Base-by-base conservation (phyloP, 2,329 filamentous ascomycete species). In the Arthroderma sp. region DNA sequence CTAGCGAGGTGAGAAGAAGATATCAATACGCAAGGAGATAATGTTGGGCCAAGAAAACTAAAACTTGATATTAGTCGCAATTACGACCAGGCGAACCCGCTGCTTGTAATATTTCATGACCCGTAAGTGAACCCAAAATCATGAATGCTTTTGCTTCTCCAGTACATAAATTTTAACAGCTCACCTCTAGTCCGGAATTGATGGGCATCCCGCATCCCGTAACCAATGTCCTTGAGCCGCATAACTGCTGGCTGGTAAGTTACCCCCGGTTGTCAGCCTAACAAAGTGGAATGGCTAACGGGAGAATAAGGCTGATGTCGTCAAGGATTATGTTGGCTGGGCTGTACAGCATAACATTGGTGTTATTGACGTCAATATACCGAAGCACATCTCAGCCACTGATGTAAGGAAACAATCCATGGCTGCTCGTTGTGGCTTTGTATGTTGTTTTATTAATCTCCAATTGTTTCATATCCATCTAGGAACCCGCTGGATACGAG, bases 311-410 rank as follows among this genome's bases (percentile, higher is more conserved):
- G 78, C 84, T 66, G 88, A 96, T 71, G 75, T 78, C 40, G 75
- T 87, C 39, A 78, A 80, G 57, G 75, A 79, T 29, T 95, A 94
- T 60, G 78, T 95, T 51, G 79, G 83, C 48, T 94, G 87, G 86
- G 86, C 86, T 0, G 64, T 80, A 15, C 66, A 73, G n/a, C 75
- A 86, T 47, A 78, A 75, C 10, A 94, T 89, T 56, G 86, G 80
- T 1, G 78, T 96, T 22, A 83, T 98, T 55, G 91, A 98, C 60
- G 77, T 94, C 47, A 96, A 96, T 52, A 74, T 98, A 2, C 89
- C 89, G 0, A 82, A 81, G 51, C 78, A 87, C 55, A 71, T 88
- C 40, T 80, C 81, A 1, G 72, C 74, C 15, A 69, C 77, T 36
- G 74, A 79, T 51, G 78, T 80, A 62, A 57, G 64, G 54, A n/a